phyloP scores from a whole-genome alignment of 2,329 filamentous ascomycete genomes.

The Penicillium sp. region DNA sequence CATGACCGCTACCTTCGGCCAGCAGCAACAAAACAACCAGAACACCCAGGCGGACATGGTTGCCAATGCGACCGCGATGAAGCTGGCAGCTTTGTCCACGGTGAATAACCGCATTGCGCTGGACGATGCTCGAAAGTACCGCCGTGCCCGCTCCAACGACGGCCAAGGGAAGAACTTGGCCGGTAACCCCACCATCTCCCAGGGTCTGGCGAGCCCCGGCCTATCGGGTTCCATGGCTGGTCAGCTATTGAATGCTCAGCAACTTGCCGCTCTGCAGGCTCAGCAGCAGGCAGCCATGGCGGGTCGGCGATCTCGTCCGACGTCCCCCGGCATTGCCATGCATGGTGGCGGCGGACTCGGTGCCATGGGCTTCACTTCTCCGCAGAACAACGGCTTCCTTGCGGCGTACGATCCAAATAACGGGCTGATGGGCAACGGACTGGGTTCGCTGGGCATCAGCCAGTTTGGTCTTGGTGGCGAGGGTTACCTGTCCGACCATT shows the following conservation, averaged over 20 bases:
- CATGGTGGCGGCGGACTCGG: slow-evolving; percentile 58
- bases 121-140: slow-evolving; percentile 94
- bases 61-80: slow-evolving; percentile 98
- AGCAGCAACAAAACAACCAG: slow-evolving; percentile 38
- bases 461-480: slow-evolving; percentile 68
- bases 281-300: slow-evolving; percentile 55
- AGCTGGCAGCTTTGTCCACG: slow-evolving; percentile 89
- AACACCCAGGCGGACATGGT: slow-evolving; percentile 90
- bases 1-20: slow-evolving; percentile 80
- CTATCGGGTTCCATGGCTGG: slow-evolving; percentile 73
- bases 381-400: slow-evolving; percentile 91
- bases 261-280: slow-evolving; percentile 74
- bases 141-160: slow-evolving; percentile 83
- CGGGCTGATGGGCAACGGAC: slow-evolving; percentile 64
- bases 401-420: slow-evolving; percentile 74
- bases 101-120: slow-evolving; percentile 97
- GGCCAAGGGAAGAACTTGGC: slow-evolving; percentile 47
- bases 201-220: slow-evolving; percentile 57
- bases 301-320: slow-evolving; percentile 76
- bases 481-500: slow-evolving; percentile 90
- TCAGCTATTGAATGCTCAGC: slow-evolving; percentile 78
- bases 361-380: slow-evolving; percentile 69
- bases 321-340: slow-evolving; percentile 80
- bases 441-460: slow-evolving; percentile 65
- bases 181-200: slow-evolving; percentile 58